phyloP scores from a whole-genome alignment of 2,329 filamentous ascomycete species.

The Penicillium sp. region DNA sequence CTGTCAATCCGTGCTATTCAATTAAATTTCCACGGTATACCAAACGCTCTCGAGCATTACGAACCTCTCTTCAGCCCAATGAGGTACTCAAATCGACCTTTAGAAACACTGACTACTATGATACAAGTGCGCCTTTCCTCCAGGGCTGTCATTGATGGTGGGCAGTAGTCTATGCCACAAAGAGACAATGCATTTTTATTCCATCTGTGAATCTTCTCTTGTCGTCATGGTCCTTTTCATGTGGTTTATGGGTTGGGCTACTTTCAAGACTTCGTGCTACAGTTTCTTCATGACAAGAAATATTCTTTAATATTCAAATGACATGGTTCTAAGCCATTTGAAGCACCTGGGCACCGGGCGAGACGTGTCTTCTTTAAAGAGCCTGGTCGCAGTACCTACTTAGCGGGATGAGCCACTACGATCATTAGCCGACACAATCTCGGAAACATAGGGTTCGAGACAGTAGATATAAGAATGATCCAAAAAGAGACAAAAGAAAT shows the following conservation, averaged over 20 bases:
- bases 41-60: background rate
- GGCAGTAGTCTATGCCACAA: background rate
- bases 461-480: background rate
- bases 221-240: background rate
- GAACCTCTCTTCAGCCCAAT: background rate
- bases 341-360: background rate
- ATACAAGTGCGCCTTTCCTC: background rate
- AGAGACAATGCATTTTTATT: background rate
- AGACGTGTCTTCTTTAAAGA: background rate
- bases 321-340: background rate
- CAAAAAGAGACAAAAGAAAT: conserved; percentile 17
- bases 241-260: background rate
- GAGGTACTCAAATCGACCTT: background rate
- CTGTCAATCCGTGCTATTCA: background rate
- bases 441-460: background rate
- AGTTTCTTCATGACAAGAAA: background rate
- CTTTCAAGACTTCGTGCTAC: background rate
- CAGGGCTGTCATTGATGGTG: background rate
- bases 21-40: background rate
- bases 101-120: background rate
- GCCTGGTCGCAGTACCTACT: background rate
- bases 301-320: no score
- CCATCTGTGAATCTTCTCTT: background rate
- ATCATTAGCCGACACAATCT: background rate
- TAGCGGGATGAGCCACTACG: background rate